Percentiles rank a stretch among this genome's conserved stretches.
Evolutionary conservation across 139 green algal genomes (phyloP).

Genomic region (Chlorella sp.): DNA sequence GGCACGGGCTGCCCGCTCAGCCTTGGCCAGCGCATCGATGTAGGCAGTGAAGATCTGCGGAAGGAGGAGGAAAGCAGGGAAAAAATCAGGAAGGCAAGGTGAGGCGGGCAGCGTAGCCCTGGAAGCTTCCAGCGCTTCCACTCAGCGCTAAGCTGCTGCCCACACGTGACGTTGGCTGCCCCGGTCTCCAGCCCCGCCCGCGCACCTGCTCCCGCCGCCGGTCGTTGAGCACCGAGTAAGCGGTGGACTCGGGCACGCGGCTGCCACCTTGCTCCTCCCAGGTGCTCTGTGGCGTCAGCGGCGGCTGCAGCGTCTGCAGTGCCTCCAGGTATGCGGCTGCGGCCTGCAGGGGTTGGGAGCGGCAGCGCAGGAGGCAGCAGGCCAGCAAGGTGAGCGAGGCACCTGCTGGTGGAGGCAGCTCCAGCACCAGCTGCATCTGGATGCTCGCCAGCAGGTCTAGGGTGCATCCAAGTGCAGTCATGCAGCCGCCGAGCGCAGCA

Average conservation of each 20-base stretch:
- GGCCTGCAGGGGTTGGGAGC: conserved; percentile 6
- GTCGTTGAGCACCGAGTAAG: conserved; percentile 33
- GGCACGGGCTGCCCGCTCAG: conserved; percentile 19
- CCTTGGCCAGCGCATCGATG: conserved; percentile 42
- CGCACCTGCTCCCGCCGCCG: conserved; percentile 24
- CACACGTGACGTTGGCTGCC: too few relatives aligned
- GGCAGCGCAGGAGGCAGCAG: too few relatives aligned
- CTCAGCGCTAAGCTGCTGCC: too few relatives aligned
- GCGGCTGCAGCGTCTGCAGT: conserved; percentile 38
- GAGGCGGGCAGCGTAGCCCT: not conserved
- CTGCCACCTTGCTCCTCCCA: conserved; percentile 22
- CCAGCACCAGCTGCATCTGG: too few relatives aligned
- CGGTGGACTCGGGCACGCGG: not conserved
- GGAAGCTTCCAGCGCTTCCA: too few relatives aligned
- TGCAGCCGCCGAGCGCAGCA: too few relatives aligned
- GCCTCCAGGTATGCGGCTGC: conserved; percentile 50
- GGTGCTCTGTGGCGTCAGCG: conserved; percentile 11
- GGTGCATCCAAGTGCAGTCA: too few relatives aligned
- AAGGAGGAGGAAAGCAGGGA: not conserved
- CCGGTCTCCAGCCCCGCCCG: too few relatives aligned
- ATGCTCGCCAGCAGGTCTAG: too few relatives aligned
- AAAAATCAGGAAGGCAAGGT: not conserved
- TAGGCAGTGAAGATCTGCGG: conserved; percentile 56
- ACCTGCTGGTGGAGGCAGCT: too few relatives aligned
- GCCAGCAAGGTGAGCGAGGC: too few relatives aligned